Conservation (phyloP, 345 rosid genomes). For the Pelargonium nanum region DNA sequence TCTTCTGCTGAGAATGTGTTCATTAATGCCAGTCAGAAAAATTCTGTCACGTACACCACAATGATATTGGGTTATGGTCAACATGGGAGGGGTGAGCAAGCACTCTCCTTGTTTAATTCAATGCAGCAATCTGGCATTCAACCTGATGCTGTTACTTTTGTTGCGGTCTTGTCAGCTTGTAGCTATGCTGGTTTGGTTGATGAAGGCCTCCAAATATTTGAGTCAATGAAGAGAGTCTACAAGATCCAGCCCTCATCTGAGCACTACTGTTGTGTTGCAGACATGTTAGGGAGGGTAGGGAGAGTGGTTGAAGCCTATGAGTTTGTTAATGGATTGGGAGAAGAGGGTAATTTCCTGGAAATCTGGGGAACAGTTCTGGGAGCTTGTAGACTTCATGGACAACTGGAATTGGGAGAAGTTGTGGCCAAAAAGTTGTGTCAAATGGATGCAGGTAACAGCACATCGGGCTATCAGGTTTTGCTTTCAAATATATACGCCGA, state of each 20-base stretch:
- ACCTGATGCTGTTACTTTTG: conserved; percentile 68
- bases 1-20: conserved; percentile 53
- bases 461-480: conserved; percentile 65
- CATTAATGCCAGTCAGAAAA: conserved; percentile 35
- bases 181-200: conserved; percentile 68
- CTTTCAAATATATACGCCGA: conserved; percentile 82
- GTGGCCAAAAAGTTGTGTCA: conserved; percentile 46
- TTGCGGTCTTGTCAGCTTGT: conserved; percentile 77
- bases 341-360: conserved; percentile 52
- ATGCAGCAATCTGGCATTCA: conserved; percentile 38
- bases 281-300: conserved; percentile 85
- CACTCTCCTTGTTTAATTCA: conserved; percentile 63
- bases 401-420: conserved; percentile 50
- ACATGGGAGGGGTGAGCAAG: conserved; percentile 70
- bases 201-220: conserved; percentile 62
- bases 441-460: conserved; percentile 27
- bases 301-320: conserved; percentile 69
- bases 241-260: conserved; percentile 51
- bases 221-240: conserved; percentile 46
- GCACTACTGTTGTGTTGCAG: conserved; percentile 73
- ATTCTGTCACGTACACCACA: conserved; percentile 66
- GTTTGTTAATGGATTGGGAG: conserved; percentile 58
- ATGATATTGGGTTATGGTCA: conserved; percentile 84
- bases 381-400: conserved; percentile 62
- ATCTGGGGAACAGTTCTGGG: conserved; percentile 85